Evolutionary conservation across 1,284 basidiomycete species (phyloP), one percentile per base, ranked within the genome.

Genomic region (Butyriboletus appendiculatus): DNA sequence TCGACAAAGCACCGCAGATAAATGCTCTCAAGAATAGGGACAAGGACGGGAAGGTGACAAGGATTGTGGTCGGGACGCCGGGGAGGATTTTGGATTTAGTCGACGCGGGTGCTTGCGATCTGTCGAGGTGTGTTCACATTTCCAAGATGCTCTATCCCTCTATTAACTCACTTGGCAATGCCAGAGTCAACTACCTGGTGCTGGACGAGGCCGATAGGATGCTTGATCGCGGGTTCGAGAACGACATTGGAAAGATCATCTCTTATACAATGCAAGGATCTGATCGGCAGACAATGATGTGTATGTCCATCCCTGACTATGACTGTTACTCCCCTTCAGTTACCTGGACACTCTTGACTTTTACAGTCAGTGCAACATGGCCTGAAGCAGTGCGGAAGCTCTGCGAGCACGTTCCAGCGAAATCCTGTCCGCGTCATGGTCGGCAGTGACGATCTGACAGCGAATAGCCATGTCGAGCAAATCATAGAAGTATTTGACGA

Each of bases 211-310:
- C 96, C 2, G 96, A 99, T 75, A 83, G 96, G 44, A 98, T 99
- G 96, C 79, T 99, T 45, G 97, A 99, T 72, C 95, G 92, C 66
- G 97, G 97, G 0, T 99, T 99, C 72, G 97, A 99, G 76, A 97
- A 98, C 65, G 97, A 99, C 71, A 98, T 99, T 60, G 81, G 94
- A 46, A 83, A 82, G 53, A 99, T 99, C 66, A 96, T 99, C 58
- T 87, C 84, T 9, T 80, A 84, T 63, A 88, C 89, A 30, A 88
- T 88, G 61, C 82, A 82, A 60, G 76, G 79, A 12, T 71, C 74
- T 14, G 79, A 84, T 51, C 80, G 93, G 35, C 93, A 96, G 73
- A 96, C 93, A 5, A 84, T 95, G 77, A 96, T 96, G 94, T 96
- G 92, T 93, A 69, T 64, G 88, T 50, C 32, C 33, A 28, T 10